phyloP scores from a whole-genome alignment of 805 yeast species.

The Kazachstania bromeliacearum region DNA sequence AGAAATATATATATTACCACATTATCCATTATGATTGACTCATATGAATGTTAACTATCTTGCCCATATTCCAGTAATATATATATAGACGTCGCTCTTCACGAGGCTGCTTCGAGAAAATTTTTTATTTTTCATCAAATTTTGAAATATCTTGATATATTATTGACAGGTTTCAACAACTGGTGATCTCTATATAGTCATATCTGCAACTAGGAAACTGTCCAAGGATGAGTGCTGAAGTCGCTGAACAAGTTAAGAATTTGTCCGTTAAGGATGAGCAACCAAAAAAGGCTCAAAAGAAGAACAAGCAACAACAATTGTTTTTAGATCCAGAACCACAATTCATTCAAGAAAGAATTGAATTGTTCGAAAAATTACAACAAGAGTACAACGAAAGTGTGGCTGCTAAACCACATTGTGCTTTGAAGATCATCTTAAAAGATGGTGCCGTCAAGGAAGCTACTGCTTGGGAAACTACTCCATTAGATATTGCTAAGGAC shows the following conservation, averaged over 20 bases:
- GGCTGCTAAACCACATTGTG: slow-evolving; percentile 49
- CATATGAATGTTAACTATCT: too few relatives aligned
- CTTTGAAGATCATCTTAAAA: slow-evolving; percentile 72
- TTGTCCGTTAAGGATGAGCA: slow-evolving; percentile 31
- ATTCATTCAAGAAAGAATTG: slow-evolving; percentile 70
- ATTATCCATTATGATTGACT: too few relatives aligned
- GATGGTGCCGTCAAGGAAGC: slow-evolving; percentile 80
- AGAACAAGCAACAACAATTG: slow-evolving; percentile 36
- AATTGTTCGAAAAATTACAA: slow-evolving; percentile 71
- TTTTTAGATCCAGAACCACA: slow-evolving; percentile 71
- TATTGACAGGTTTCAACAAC: too few relatives aligned
- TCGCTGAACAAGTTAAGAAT: slow-evolving; percentile 34
- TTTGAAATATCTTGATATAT: too few relatives aligned
- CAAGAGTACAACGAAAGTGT: slow-evolving; percentile 64
- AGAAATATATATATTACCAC: too few relatives aligned
- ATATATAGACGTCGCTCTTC: too few relatives aligned
- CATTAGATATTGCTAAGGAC: slow-evolving; percentile 70
- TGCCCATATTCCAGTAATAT: too few relatives aligned
- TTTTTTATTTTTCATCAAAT: too few relatives aligned
- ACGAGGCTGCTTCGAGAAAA: too few relatives aligned
- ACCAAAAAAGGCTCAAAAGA: slow-evolving; percentile 29
- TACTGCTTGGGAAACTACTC: slow-evolving; percentile 81
- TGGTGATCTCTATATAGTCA: too few relatives aligned
- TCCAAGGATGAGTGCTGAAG: slow-evolving; percentile 16
- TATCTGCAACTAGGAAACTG: not conserved